These are phyloP conservation scores for Leishmania aethiopica DNA, from an alignment of 208 protist species.

Conservation along the genomic window DNA sequence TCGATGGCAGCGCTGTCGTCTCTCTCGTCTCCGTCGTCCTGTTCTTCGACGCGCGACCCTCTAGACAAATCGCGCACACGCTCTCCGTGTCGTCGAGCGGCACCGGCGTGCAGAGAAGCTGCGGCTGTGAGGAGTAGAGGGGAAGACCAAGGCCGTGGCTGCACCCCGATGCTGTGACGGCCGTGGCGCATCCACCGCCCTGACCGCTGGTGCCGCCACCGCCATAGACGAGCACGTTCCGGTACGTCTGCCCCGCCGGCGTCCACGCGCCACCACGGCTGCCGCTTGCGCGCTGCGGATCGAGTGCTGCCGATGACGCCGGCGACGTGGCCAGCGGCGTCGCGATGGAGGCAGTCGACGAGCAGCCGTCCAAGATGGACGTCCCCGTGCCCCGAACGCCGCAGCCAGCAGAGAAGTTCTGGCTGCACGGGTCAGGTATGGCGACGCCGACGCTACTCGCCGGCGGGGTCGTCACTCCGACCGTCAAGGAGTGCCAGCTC, in stretches of 20 bases:
- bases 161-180: neutral
- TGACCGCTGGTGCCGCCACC: neutral
- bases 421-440: neutral
- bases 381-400: neutral
- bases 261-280: neutral
- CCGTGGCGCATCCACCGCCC: neutral
- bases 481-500: constrained; percentile 16
- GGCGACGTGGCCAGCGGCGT: neutral
- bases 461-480: neutral
- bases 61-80: constrained; percentile 29
- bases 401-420: neutral
- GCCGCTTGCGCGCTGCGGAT: constrained; percentile 11
- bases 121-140: constrained; percentile 9
- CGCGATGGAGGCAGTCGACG: constrained; percentile 2
- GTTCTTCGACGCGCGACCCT: constrained; percentile 7
- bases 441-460: neutral
- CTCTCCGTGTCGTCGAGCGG: constrained; percentile 39
- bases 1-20: neutral
- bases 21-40: neutral
- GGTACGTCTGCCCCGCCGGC: neutral
- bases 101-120: constrained; percentile 27
- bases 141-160: constrained; percentile 1
- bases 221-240: neutral
- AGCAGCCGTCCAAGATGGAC: neutral
- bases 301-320: constrained; percentile 7